Percentiles rank a stretch among this genome's conserved stretches.
Evolutionary conservation across 495 filamentous ascomycete species (phyloP).

Genomic region (Baudoinia panamericana): DNA sequence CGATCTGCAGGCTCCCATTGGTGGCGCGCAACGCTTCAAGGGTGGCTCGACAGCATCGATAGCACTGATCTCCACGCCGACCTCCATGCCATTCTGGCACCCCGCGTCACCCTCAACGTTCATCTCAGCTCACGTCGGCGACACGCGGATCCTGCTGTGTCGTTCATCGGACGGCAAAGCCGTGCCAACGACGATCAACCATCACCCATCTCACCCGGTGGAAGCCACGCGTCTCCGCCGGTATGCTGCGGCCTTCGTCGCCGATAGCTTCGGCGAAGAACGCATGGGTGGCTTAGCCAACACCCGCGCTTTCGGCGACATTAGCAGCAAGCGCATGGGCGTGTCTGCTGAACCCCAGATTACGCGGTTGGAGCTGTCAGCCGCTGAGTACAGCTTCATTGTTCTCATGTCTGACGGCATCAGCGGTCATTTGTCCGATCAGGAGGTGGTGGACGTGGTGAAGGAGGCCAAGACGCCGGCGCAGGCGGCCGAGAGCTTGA

Average conservation of each 20-base stretch:
- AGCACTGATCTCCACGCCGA: slow-evolving; percentile 82
- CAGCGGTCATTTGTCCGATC: slow-evolving; percentile 66
- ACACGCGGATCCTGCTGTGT: slow-evolving; percentile 81
- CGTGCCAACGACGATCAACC: slow-evolving; percentile 68
- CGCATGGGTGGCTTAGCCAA: slow-evolving; percentile 89
- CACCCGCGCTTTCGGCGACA: slow-evolving; percentile 84
- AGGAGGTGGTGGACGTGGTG: slow-evolving; percentile 89
- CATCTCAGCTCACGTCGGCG: slow-evolving; percentile 81
- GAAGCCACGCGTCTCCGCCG: slow-evolving; percentile 74
- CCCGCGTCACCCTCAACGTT: slow-evolving; percentile 70
- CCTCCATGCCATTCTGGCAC: slow-evolving; percentile 87
- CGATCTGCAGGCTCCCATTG: slow-evolving; percentile 35
- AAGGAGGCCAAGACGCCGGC: slow-evolving; percentile 89
- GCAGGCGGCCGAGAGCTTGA: slow-evolving; percentile 63
- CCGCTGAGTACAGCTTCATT: slow-evolving; percentile 76
- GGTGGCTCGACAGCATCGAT: slow-evolving; percentile 85
- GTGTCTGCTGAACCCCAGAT: slow-evolving; percentile 90
- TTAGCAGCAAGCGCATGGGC: slow-evolving; percentile 78
- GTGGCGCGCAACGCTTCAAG: slow-evolving; percentile 58
- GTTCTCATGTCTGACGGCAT: slow-evolving; percentile 83
- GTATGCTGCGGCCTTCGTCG: slow-evolving; percentile 74
- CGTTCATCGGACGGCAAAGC: slow-evolving; percentile 64
- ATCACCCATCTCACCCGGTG: slow-evolving; percentile 74
- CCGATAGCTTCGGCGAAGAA: slow-evolving; percentile 94
- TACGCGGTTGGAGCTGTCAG: slow-evolving; percentile 52